These are phyloP conservation scores for Macrotyloma uniflorum DNA, from an alignment of 306 rosid genomes.

Conservation along the genomic window DNA sequence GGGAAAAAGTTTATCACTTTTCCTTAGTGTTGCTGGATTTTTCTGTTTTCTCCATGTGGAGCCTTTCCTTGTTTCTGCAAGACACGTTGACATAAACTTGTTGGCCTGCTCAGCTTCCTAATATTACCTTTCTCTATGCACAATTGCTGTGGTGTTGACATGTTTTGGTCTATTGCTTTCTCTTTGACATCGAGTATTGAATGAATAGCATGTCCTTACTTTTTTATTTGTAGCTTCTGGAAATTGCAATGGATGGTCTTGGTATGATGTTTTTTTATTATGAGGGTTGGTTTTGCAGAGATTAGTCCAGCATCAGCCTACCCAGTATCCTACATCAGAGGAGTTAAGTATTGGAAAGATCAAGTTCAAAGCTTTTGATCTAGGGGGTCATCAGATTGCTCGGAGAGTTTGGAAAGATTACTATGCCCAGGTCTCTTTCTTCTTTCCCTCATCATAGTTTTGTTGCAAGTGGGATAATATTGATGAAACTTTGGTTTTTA, in stretches of 20 bases:
- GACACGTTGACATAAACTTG: not conserved
- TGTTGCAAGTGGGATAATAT: not conserved
- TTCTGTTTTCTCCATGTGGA: not conserved
- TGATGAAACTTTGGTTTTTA: not conserved
- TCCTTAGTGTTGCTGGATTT: not conserved
- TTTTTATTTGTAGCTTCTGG: not conserved
- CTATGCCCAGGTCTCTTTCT: conserved; percentile 75
- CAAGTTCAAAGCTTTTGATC: conserved; percentile 91
- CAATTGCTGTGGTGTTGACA: not conserved
- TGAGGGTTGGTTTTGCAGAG: conserved; percentile 67
- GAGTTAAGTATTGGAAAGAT: conserved; percentile 93
- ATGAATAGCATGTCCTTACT: not conserved
- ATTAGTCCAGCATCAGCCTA: conserved; percentile 94
- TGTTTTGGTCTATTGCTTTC: not conserved
- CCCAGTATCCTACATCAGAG: conserved; percentile 90
- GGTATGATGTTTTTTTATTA: conserved; percentile 28
- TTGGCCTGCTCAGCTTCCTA: not conserved
- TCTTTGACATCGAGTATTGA: not conserved
- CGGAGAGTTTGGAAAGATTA: conserved; percentile 97
- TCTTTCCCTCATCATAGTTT: not conserved
- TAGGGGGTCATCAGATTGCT: conserved; percentile 89
- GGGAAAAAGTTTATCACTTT: not conserved
- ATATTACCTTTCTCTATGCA: not conserved
- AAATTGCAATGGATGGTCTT: conserved; percentile 16
- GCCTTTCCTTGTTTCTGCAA: not conserved